phyloP scores from a whole-genome alignment of 129 eudicot species.

The Calendula officinalis region DNA sequence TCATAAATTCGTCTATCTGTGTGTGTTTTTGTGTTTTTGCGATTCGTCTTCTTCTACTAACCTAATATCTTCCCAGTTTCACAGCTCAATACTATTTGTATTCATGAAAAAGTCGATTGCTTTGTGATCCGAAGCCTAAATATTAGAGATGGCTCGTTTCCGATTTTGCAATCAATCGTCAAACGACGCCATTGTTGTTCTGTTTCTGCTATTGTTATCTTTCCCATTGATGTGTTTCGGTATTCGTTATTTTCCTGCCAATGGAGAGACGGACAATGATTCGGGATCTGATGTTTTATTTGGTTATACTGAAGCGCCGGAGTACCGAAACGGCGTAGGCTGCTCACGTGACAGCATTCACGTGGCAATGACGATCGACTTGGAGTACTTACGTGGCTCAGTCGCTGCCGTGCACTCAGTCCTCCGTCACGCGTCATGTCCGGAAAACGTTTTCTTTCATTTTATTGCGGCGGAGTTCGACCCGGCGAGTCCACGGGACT shows the following conservation, averaged over 20 bases:
- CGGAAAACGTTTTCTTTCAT: conserved; percentile 74
- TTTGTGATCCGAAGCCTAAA: not conserved
- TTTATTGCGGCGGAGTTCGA: conserved; percentile 89
- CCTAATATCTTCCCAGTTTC: too few species aligned
- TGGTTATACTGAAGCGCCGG: conserved; percentile 77
- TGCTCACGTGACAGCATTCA: conserved; percentile 39
- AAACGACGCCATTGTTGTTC: conserved; percentile 7
- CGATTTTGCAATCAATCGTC: not conserved
- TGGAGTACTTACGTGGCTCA: conserved; percentile 82
- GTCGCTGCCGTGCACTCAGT: conserved; percentile 82
- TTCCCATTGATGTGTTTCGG: conserved; percentile 35
- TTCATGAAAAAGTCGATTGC: too few species aligned
- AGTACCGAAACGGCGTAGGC: conserved; percentile 64
- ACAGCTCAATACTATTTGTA: too few species aligned
- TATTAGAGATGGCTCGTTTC: not conserved
- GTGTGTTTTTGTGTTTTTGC: too few species aligned
- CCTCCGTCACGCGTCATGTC: conserved; percentile 87
- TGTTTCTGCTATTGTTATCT: conserved; percentile 20
- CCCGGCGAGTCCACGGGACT: conserved; percentile 55
- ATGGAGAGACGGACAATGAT: conserved; percentile 3
- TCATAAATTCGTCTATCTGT: too few species aligned
- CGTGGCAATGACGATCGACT: conserved; percentile 80
- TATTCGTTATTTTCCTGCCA: conserved; percentile 57
- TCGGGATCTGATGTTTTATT: conserved; percentile 7
- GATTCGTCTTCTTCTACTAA: too few species aligned